Base-by-base conservation (phyloP, 2,329 filamentous ascomycete species). In the Pseudohalonectria lignicola region DNA sequence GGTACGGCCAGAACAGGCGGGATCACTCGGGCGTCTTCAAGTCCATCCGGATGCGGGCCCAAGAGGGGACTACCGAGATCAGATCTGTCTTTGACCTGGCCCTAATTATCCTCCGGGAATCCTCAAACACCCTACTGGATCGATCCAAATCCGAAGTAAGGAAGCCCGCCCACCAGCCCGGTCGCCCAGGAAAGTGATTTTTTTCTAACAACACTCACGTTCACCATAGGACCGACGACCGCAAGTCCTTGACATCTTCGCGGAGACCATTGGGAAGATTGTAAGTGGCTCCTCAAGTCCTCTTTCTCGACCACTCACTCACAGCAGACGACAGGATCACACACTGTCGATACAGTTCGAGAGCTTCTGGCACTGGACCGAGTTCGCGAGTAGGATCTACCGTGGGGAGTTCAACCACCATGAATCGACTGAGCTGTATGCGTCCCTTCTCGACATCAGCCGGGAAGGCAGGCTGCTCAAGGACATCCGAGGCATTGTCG, bases 401-500 rank as follows among this genome's bases (percentile, higher is more conserved):
- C 43, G 6, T 29, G 4, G 42, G 20, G 34, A 40, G 1, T 34
- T 49, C 17, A 31, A 30, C 4, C 30, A 39, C 36, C 39, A 6
- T 44, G 46, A 9, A 37, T 47, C 5, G 15, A 44, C 13, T 39
- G 47, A 40, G 35, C 23, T 43, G 4, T 34, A 34, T 45, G 6
- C 47, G 48, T 2, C 46, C 48, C 49, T 62, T 0, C 52, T 66
- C 1, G 55, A 66, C 36, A 67, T 68, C 19, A 60, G 57, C 2
- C 54, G 56, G 1, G 64, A 69, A 41, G 62, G 60, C 0, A 51
- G 56, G 17, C 49, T 69, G 0, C 57, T 65, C 21, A 48, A 53
- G 0, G 65, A 69, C 36, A 60, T 64, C 11, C 62, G 65, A 34
- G 65, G 69, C 30, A 64, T 69, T 16, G 46, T 62, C 2, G 65